phyloP scores from a whole-genome alignment of 2,329 filamentous ascomycete genomes.

The Blastomyces parvus region DNA sequence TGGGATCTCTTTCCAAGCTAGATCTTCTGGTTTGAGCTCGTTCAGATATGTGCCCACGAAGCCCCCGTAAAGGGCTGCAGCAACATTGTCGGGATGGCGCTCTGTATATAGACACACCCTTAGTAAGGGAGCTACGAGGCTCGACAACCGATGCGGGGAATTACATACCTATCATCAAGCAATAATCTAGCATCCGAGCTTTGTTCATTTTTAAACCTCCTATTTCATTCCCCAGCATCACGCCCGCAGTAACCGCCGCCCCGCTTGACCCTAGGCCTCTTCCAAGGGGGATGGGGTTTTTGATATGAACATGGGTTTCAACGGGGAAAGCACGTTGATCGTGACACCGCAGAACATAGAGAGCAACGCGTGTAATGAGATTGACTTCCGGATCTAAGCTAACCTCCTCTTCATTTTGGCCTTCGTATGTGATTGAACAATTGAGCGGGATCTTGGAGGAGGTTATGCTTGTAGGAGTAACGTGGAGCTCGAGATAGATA shows the following conservation, averaged over 20 bases:
- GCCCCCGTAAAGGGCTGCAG: conserved; percentile 86
- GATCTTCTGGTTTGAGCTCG: conserved; percentile 79
- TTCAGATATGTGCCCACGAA: conserved; percentile 96
- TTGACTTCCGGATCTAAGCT: conserved; percentile 77
- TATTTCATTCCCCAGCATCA: conserved; percentile 84
- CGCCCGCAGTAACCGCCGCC: conserved; percentile 88
- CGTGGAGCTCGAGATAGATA: conserved; percentile 80
- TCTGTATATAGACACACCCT: conserved; percentile 32
- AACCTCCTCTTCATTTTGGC: conserved; percentile 62
- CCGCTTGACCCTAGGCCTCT: conserved; percentile 91
- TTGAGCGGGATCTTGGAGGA: conserved; percentile 58
- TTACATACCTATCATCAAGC: conserved; percentile 77
- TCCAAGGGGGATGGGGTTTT: conserved; percentile 89
- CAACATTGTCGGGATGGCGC: conserved; percentile 88
- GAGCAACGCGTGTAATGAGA: conserved; percentile 83
- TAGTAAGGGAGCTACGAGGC: conserved; percentile 8
- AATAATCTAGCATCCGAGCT: conserved; percentile 85
- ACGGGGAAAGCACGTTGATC: conserved; percentile 72
- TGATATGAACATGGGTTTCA: conserved; percentile 86
- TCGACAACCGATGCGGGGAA: conserved; percentile 9
- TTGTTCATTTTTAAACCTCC: conserved; percentile 68
- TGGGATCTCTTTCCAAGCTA: conserved; percentile 84
- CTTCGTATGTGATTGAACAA: conserved; percentile 86
- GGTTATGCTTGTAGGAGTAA: conserved; percentile 54
- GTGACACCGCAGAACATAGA: conserved; percentile 92